Evolutionary conservation across 2,329 filamentous ascomycete species (phyloP).

Genomic region (Daldinia eschscholtzii): DNA sequence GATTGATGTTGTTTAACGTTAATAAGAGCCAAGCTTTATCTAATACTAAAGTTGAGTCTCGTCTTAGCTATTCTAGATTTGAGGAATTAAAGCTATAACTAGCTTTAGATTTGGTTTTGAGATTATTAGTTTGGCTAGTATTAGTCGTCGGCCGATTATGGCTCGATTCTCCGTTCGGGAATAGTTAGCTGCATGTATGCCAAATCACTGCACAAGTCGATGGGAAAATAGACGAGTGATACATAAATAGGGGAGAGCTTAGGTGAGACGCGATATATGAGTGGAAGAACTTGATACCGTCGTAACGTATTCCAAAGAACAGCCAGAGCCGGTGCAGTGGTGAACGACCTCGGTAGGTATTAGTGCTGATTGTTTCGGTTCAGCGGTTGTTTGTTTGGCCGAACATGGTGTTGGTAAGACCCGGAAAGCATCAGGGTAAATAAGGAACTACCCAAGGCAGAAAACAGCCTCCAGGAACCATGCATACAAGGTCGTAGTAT

Average conservation of each 20-base stretch:
- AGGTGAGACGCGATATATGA: conserved; percentile 16
- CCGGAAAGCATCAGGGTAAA: conserved; percentile 22
- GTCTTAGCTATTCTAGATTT: not conserved
- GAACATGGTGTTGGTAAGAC: conserved; percentile 25
- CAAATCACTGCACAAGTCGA: not conserved
- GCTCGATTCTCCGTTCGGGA: conserved; percentile 2
- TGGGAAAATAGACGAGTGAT: not conserved
- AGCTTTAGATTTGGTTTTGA: conserved; percentile 2
- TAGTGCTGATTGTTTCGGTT: conserved; percentile 35
- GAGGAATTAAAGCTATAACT: conserved; percentile 1
- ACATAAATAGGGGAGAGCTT: not conserved
- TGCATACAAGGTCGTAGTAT: conserved; percentile 36
- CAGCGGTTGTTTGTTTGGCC: conserved; percentile 42
- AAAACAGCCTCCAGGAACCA: conserved; percentile 34
- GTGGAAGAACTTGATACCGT: conserved; percentile 15
- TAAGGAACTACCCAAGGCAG: conserved; percentile 15
- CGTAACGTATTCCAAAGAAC: conserved; percentile 11
- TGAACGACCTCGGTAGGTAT: conserved; percentile 27
- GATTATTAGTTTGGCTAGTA: conserved; percentile 2
- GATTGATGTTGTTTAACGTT: not conserved
- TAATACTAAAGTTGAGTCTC: conserved; percentile 3
- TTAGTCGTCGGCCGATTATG: conserved; percentile 3
- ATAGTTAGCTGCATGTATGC: not conserved
- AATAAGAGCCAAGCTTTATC: conserved; percentile 19
- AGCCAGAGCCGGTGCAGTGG: conserved; percentile 22